phyloP scores from a whole-genome alignment of 352 stramenopile genomes.

The Aphanomyces euteiches region DNA sequence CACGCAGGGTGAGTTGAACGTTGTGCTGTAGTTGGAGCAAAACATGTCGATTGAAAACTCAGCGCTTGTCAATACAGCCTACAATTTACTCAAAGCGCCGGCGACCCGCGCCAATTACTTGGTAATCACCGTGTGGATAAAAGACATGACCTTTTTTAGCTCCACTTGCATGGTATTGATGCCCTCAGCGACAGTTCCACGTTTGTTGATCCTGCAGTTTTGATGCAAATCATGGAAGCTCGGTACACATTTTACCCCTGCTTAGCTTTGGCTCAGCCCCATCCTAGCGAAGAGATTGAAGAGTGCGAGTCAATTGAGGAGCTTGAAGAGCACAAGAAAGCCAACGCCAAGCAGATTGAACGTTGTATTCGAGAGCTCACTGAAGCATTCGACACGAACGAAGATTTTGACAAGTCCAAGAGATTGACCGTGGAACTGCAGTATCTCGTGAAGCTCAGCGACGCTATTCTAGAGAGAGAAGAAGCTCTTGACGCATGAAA shows the following conservation, averaged over 20 bases:
- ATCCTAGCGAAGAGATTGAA: slow-evolving; percentile 63
- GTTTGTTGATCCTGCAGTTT: slow-evolving; percentile 59
- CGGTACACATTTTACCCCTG: slow-evolving; percentile 37
- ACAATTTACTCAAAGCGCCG: slow-evolving; percentile 85
- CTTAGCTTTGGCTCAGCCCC: background rate
- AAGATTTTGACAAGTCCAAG: slow-evolving; percentile 73
- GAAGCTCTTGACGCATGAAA: slow-evolving; percentile 55
- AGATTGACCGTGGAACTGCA: slow-evolving; percentile 71
- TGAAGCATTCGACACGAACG: slow-evolving; percentile 66
- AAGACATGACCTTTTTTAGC: slow-evolving; percentile 36
- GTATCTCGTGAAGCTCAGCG: slow-evolving; percentile 83
- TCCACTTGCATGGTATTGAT: slow-evolving; percentile 77
- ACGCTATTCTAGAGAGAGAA: slow-evolving; percentile 72
- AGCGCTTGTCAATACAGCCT: slow-evolving; percentile 78
- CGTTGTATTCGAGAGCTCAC: slow-evolving; percentile 65
- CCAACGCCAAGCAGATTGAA: slow-evolving; percentile 67
- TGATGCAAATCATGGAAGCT: slow-evolving; percentile 86
- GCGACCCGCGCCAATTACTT: slow-evolving; percentile 83
- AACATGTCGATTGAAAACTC: slow-evolving; percentile 74
- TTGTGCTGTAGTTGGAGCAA: slow-evolving; percentile 59
- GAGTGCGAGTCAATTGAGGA: slow-evolving; percentile 46
- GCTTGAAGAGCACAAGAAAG: slow-evolving; percentile 54
- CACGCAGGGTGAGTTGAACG: background rate
- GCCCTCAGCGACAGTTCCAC: slow-evolving; percentile 74
- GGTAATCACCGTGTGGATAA: slow-evolving; percentile 34